Conservation (phyloP, 2,329 filamentous ascomycete genomes). For the Colletotrichum kahawae region DNA sequence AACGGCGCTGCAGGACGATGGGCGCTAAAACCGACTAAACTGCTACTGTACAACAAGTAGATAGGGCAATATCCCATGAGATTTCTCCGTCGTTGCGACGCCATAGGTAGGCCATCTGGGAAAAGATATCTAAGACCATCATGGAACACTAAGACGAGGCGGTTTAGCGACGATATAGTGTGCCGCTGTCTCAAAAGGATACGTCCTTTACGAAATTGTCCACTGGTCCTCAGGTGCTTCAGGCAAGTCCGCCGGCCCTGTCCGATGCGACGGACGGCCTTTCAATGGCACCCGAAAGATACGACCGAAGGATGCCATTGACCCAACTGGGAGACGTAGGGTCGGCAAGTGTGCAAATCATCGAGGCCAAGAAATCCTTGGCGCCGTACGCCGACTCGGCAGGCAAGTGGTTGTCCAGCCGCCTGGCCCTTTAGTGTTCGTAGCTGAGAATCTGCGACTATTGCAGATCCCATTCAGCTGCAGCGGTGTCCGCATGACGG, state of each 20-base stretch:
- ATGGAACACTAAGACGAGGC: neutral
- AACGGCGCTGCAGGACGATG: neutral
- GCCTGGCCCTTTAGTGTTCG: neutral
- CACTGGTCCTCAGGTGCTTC: neutral
- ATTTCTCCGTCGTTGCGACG: neutral
- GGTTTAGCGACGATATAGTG: neutral
- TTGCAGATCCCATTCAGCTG: neutral
- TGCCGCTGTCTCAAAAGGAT: neutral
- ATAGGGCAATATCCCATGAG: neutral
- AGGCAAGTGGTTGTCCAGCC: neutral
- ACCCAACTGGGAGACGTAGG: neutral
- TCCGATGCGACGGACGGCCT: neutral
- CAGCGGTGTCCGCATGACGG: neutral
- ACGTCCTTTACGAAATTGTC: neutral
- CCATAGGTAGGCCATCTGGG: neutral
- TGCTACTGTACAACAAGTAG: neutral
- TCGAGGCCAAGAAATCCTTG: neutral
- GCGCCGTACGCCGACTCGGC: neutral
- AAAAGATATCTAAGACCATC: neutral
- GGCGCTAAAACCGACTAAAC: neutral
- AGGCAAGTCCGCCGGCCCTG: neutral
- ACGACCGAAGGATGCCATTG: neutral
- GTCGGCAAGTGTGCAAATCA: slow-evolving; percentile 9
- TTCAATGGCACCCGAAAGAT: neutral
- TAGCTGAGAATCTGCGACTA: neutral